A percentile compares a stretch with the other conserved stretches of the same genome.
phyloP scores from a whole-genome alignment of 2,329 filamentous ascomycete genomes.

The Chaetomium sp. region DNA sequence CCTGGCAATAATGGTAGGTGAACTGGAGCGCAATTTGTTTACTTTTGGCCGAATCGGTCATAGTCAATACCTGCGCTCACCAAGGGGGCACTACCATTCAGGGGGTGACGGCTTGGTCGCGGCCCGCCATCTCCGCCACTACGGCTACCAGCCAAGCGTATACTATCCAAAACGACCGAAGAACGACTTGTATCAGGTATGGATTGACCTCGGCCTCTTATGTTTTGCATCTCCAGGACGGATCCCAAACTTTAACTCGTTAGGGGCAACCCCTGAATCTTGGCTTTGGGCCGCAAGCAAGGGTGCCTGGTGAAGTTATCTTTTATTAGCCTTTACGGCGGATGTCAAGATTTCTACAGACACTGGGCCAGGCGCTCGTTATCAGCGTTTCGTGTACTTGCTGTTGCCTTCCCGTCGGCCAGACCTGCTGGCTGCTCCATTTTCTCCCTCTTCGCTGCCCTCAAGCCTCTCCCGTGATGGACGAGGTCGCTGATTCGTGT shows the following conservation, averaged over 20 bases:
- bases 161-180: slow-evolving; percentile 93
- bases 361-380: not conserved
- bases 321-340: slow-evolving; percentile 2
- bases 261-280: slow-evolving; percentile 1
- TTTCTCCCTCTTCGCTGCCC: not conserved
- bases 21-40: not conserved
- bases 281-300: not conserved
- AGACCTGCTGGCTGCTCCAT: slow-evolving; percentile 7
- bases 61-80: slow-evolving; percentile 11
- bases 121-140: slow-evolving; percentile 83
- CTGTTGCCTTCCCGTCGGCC: slow-evolving; percentile 3
- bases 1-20: slow-evolving; percentile 63
- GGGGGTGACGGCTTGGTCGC: slow-evolving; percentile 93
- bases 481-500: slow-evolving; percentile 27
- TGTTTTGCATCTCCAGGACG: not conserved
- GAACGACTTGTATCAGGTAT: slow-evolving; percentile 79
- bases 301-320: not conserved
- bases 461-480: too few species aligned
- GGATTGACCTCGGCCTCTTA: not conserved
- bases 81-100: slow-evolving; percentile 36
- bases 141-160: slow-evolving; percentile 80
- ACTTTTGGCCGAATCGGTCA: slow-evolving; percentile 13
- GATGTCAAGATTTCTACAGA: not conserved
- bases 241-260: not conserved
- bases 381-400: slow-evolving; percentile 17